Conservation (phyloP, 2,329 filamentous ascomycete species). For the Cryphonectria japonica region DNA sequence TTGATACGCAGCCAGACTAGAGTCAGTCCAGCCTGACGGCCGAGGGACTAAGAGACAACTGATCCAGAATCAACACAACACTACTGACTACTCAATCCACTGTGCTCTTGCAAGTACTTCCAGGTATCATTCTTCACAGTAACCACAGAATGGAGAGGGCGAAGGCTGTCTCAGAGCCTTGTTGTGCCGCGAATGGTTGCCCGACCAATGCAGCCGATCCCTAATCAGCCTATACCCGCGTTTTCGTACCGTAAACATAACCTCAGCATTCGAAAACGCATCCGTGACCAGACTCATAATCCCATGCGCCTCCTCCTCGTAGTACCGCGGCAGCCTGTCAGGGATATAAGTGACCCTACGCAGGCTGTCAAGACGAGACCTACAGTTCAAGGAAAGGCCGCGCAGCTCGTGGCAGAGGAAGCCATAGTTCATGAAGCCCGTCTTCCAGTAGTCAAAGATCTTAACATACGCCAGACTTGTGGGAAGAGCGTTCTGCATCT, state of each 20-base stretch:
- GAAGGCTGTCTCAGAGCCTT: neutral
- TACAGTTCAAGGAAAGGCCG: neutral
- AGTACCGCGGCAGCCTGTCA: neutral
- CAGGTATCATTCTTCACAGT: neutral
- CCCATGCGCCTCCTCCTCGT: neutral
- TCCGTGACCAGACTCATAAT: neutral
- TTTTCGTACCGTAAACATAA: neutral
- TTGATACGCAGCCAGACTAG: no score
- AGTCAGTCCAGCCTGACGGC: no score
- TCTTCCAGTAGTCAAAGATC: neutral
- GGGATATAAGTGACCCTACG: neutral
- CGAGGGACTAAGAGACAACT: no score
- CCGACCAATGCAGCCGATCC: neutral
- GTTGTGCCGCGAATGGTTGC: neutral
- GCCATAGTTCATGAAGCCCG: neutral
- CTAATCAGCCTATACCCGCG: neutral
- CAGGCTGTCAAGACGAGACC: neutral
- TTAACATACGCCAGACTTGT: neutral
- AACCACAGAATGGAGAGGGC: neutral
- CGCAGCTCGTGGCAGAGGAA: neutral
- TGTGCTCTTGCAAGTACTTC: neutral
- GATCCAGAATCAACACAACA: neutral
- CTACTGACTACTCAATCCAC: neutral
- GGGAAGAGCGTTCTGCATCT: neutral
- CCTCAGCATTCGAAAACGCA: neutral